Percentiles rank a stretch among this genome's conserved stretches.
These are phyloP conservation scores for Teratosphaeria zuluensis DNA, from an alignment of 2,329 filamentous ascomycete species.

Conservation along the genomic window DNA sequence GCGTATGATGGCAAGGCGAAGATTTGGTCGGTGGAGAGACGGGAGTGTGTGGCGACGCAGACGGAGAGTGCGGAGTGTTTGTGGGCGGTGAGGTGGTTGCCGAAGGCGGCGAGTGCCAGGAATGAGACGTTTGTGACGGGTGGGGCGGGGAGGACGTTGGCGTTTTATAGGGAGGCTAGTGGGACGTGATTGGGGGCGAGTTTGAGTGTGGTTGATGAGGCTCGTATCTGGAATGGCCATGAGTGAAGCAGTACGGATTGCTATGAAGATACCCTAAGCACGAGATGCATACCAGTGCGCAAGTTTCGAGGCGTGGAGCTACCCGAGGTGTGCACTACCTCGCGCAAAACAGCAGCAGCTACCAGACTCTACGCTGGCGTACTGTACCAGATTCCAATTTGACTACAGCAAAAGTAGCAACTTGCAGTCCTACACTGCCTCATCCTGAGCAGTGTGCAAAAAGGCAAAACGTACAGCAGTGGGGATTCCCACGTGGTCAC, in stretches of 20 bases:
- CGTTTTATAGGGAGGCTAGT: slow-evolving; percentile 78
- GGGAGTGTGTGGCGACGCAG: slow-evolving; percentile 82
- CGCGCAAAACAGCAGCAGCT: background rate
- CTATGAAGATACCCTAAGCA: background rate
- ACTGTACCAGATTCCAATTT: too few species aligned
- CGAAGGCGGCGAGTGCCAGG: slow-evolving; percentile 48
- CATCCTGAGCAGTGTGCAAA: too few species aligned
- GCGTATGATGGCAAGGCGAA: slow-evolving; percentile 84
- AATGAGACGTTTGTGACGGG: slow-evolving; percentile 68
- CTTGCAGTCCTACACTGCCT: too few species aligned
- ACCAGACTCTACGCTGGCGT: background rate
- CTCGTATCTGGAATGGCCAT: background rate
- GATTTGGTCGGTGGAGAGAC: slow-evolving; percentile 83
- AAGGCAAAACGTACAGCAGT: too few species aligned
- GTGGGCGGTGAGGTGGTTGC: slow-evolving; percentile 78
- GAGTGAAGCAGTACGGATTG: background rate
- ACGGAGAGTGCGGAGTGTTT: slow-evolving; percentile 74
- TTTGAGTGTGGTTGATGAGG: background rate
- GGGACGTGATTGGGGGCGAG: slow-evolving; percentile 41
- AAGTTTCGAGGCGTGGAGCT: too few species aligned
- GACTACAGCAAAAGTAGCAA: too few species aligned
- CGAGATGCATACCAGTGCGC: too few species aligned
- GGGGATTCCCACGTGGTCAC: too few species aligned
- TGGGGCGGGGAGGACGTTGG: slow-evolving; percentile 64
- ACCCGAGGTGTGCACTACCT: background rate